Evolutionary conservation across 305 asterid species (phyloP), one percentile per base, ranked within the genome.

Genomic region (Solanum chacoense): DNA sequence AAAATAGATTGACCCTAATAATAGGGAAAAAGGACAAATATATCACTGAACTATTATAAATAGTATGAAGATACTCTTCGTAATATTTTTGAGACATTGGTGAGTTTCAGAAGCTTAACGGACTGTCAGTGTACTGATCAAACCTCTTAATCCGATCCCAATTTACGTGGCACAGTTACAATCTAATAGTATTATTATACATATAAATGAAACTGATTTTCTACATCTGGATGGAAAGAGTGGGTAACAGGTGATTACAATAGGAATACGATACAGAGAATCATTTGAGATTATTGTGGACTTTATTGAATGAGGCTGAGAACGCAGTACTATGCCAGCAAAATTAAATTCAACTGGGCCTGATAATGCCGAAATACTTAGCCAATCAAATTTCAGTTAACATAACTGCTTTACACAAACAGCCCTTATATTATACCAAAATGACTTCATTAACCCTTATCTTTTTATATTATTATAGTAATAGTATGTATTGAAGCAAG

Each of bases 341-440:
- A 34, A 59, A 77, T 42, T 74, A 29, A 69, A 88, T 50, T 35
- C 74, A 71, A 69, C 7, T 88, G 16, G 11, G 20, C 26, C 88
- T 88, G 87, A 88, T 87, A 86, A 26, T 72, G 88, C 95, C 94
- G 92, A 83, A 59, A 79, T 67, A 50, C 85, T 24, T 14, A 88
- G 73, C 94, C 93, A 93, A 92, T 93, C 55, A 87, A 79, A 45
- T 63, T 36, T 29, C 79, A 83, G n/a, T 26, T 13, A 28, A 6
- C 2, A 20, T n/a, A 79, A 80, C 63, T 3, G 0, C 6, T 90
- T 32, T 72, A 59, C 77, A 8, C 13, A 63, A 65, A 55, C n/a
- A 73, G 31, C 16, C 88, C 59, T 85, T 16, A 6, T 2, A 14
- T 42, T 38, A 1, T 12, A 29, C 16, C 1, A 4, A 34, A 72